Percentiles rank a stretch among this genome's conserved stretches.
These are phyloP conservation scores for Xylaria sp. DNA, from an alignment of 2,329 filamentous ascomycete species.

Conservation along the genomic window DNA sequence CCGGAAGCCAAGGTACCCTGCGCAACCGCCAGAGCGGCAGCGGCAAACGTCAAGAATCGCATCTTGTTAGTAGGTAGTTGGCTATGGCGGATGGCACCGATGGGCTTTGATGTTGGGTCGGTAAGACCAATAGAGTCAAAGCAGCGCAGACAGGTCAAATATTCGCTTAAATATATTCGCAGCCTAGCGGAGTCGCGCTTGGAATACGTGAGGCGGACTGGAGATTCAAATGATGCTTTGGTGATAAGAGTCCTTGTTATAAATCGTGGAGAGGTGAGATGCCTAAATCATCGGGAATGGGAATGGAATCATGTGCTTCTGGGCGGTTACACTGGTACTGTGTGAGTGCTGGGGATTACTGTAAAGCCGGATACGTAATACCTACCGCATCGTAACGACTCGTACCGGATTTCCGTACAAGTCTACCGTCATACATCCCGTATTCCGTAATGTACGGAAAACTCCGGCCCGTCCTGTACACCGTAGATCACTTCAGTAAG, in stretches of 20 bases:
- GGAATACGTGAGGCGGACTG: neutral
- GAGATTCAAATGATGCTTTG: neutral
- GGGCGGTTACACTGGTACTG: neutral
- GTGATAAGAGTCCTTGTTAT: neutral
- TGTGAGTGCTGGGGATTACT: neutral
- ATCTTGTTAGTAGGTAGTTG: slow-evolving; percentile 42
- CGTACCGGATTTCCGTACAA: neutral
- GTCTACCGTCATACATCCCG: neutral
- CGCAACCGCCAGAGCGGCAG: slow-evolving; percentile 52
- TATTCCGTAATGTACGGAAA: neutral
- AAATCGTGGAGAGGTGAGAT: neutral
- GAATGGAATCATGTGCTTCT: neutral
- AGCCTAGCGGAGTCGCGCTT: neutral
- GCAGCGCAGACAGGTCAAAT: neutral
- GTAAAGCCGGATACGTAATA: neutral
- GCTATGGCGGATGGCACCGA: slow-evolving; percentile 4
- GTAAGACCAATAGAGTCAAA: neutral
- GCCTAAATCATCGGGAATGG: neutral
- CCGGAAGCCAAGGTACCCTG: slow-evolving; percentile 59
- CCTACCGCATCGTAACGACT: too few relatives aligned
- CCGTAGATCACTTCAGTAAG: too few relatives aligned
- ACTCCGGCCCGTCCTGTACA: too few relatives aligned
- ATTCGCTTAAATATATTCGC: neutral
- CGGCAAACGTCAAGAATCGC: slow-evolving; percentile 54
- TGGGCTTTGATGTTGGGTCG: slow-evolving; percentile 7